Conservation (phyloP, 2,329 filamentous ascomycete species). For the Penicillium glabrum region DNA sequence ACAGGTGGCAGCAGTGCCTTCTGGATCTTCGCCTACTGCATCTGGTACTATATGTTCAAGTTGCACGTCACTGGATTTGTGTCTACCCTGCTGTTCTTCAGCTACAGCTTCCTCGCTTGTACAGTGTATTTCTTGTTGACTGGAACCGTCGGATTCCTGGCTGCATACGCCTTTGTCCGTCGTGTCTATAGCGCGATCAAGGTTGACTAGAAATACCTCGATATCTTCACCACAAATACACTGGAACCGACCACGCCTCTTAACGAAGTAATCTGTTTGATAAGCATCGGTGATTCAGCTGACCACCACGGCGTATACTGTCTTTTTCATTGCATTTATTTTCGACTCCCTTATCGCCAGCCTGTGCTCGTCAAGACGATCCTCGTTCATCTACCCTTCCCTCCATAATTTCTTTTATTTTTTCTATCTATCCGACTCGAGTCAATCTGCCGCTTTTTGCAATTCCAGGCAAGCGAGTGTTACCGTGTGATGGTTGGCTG, state of each 20-base stretch:
- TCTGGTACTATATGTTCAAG: conserved; percentile 80
- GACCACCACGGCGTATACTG: conserved; percentile 22
- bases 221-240: neutral
- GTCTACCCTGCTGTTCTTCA: conserved; percentile 79
- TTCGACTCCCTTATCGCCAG: neutral
- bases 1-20: conserved; percentile 73
- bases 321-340: conserved; percentile 3
- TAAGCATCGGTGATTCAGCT: conserved; percentile 21
- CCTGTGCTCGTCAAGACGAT: neutral
- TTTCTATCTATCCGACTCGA: neutral
- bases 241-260: neutral
- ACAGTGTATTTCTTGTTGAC: conserved; percentile 77
- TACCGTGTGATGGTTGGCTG: neutral
- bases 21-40: conserved; percentile 81
- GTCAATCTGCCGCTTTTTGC: neutral
- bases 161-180: conserved; percentile 79
- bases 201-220: conserved; percentile 26
- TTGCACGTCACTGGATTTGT: conserved; percentile 79
- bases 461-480: neutral
- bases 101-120: conserved; percentile 79
- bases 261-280: conserved; percentile 15
- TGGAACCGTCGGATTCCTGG: conserved; percentile 81
- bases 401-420: neutral
- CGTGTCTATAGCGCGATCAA: conserved; percentile 66
- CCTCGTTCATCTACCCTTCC: neutral